These are phyloP conservation scores for Yamadazyma triangularis DNA, from an alignment of 1,139 yeast species.

Conservation along the genomic window DNA sequence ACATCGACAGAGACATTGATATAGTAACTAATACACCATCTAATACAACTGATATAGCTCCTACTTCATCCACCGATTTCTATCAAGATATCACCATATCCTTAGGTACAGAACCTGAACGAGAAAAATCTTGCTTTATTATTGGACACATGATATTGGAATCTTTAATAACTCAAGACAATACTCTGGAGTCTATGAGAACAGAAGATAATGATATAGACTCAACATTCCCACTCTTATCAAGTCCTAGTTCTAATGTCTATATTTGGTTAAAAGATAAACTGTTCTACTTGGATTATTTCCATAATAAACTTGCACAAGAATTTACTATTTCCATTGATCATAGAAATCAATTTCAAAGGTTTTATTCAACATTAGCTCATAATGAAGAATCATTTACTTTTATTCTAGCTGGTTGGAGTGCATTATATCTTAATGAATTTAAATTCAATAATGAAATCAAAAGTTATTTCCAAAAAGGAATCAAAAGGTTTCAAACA, in stretches of 20 bases:
- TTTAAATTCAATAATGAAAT: slow-evolving; percentile 10
- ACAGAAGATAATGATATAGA: background rate
- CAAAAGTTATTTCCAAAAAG: slow-evolving; percentile 13
- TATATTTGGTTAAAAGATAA: background rate
- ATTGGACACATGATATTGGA: background rate
- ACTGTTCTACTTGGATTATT: slow-evolving; percentile 5
- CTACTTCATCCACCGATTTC: no score
- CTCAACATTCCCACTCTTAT: background rate
- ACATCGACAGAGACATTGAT: no score
- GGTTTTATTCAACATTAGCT: slow-evolving; percentile 37
- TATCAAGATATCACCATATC: no score
- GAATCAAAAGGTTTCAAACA: slow-evolving; percentile 5
- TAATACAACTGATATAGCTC: no score
- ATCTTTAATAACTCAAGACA: background rate
- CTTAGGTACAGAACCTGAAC: no score
- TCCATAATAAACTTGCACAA: slow-evolving; percentile 14
- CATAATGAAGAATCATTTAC: slow-evolving; percentile 30
- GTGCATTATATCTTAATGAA: slow-evolving; percentile 15
- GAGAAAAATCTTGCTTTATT: no score
- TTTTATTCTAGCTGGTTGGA: slow-evolving; percentile 44
- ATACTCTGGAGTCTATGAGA: background rate
- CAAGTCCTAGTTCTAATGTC: background rate
- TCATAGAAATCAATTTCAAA: slow-evolving; percentile 37
- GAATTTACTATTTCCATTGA: slow-evolving; percentile 20
- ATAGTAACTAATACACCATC: no score